Evolutionary conservation across 2,329 filamentous ascomycete species (phyloP), one percentile per base, ranked within the genome.

Genomic region (Penicillium sp.): DNA sequence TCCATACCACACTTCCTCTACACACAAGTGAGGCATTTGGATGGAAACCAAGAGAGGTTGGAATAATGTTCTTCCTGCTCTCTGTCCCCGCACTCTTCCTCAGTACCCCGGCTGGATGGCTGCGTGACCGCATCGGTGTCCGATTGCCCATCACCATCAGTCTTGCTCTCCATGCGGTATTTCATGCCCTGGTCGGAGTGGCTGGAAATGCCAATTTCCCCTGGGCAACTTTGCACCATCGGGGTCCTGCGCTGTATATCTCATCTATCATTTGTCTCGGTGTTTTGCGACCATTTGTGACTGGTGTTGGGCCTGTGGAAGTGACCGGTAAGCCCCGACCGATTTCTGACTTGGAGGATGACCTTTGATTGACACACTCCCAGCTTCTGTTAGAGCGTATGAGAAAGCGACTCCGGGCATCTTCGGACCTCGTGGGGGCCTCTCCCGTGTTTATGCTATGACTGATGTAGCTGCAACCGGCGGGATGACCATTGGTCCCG

Each of bases 1-100:
- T 65, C 46, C 45, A 64, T 43, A 60, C 67, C 0, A 69, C 67
- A 1, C 52, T 69, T 8, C 63, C 68, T 12, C 38, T 66, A 1
- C 64, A 69, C 19, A 50, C 67, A 1, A 30, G 59, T 16, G 37
- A 58, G 12, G 43, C 33, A 2, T 69, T 69, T 52, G 52, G 54
- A 3, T 70, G 66, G 65, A 61, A 35, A 7, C 36, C 30, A 22
- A 51, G 28, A 7, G 33, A 10, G 3, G 14, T 30, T 30, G 53
- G 57, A n/a, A 14, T 44, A 12, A 19, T 56, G 9, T 59, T 59
- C 45, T 22, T 41, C 3, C 5, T 50, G 28, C 49, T 59, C 16
- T 22, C 22, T 17, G 6, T 53, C 8, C 57, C 53, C 8, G 26
- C 11, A 33, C 17, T 56, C n/a, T 16, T 59, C 10, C 3, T 54